These are phyloP conservation scores for Amanita fuliginea DNA, from an alignment of 768 basidiomycete species.

Conservation along the genomic window DNA sequence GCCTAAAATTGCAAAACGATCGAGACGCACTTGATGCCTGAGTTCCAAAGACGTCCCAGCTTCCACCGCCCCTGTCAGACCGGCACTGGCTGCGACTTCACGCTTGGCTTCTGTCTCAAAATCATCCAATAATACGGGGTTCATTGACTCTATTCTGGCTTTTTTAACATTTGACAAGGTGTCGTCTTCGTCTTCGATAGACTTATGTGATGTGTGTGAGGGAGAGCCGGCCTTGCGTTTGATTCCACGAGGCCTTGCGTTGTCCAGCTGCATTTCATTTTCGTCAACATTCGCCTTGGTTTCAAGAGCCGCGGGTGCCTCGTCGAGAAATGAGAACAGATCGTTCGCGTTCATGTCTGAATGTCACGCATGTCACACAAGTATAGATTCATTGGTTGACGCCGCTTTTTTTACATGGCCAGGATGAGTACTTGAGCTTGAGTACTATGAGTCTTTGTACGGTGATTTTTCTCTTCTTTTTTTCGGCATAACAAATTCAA, in stretches of 20 bases:
- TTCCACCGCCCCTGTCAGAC: conserved; percentile 63
- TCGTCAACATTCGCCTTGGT: conserved; percentile 21
- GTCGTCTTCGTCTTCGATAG: neutral
- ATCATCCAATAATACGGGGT: conserved; percentile 81
- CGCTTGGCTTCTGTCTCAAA: conserved; percentile 92
- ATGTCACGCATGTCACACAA: conserved; percentile 17
- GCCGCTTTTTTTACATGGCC: too few relatives aligned
- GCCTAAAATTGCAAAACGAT: neutral
- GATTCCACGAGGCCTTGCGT: neutral
- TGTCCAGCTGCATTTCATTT: conserved; percentile 17
- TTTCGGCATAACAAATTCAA: too few relatives aligned
- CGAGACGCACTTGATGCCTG: conserved; percentile 56
- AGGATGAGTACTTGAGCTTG: too few relatives aligned
- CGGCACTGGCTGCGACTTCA: conserved; percentile 83
- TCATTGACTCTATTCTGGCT: conserved; percentile 46
- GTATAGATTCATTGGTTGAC: too few relatives aligned
- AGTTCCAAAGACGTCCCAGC: conserved; percentile 64
- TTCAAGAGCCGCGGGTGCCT: conserved; percentile 18
- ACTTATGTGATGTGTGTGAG: neutral
- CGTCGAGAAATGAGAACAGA: conserved; percentile 62
- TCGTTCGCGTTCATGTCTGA: conserved; percentile 37
- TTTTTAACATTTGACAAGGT: conserved; percentile 37
- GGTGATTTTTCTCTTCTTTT: too few relatives aligned
- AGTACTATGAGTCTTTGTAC: too few relatives aligned
- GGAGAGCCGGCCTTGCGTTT: conserved; percentile 3